Conservation (phyloP, 2,329 filamentous ascomycete species). For the Aspergillus transmontanensis region DNA sequence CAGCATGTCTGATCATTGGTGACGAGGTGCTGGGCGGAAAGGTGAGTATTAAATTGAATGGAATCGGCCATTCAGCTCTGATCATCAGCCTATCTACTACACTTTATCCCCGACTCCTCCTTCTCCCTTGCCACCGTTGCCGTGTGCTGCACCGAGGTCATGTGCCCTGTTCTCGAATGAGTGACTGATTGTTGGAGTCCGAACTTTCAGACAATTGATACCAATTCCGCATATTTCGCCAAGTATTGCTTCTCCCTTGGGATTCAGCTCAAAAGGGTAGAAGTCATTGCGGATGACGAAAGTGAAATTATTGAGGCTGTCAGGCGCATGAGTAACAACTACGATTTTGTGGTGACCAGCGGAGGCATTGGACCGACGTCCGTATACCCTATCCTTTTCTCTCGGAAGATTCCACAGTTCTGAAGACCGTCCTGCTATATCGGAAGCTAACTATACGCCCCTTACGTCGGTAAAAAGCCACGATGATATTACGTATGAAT, state of each 20-base stretch:
- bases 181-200: neutral
- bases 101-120: neutral
- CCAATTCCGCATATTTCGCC: constrained; percentile 66
- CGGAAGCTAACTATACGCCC: constrained; percentile 10
- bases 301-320: constrained; percentile 86
- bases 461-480: constrained; percentile 61
- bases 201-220: constrained; percentile 60
- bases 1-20: constrained; percentile 92
- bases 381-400: constrained; percentile 37
- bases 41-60: constrained; percentile 54
- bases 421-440: neutral
- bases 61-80: neutral
- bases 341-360: constrained; percentile 94
- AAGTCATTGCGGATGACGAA: constrained; percentile 93
- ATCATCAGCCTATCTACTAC: neutral
- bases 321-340: constrained; percentile 80
- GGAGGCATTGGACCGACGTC: constrained; percentile 95
- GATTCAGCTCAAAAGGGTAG: constrained; percentile 76
- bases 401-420: neutral
- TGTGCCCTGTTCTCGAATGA: neutral
- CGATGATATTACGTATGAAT: constrained; percentile 96
- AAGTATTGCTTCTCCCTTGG: constrained; percentile 68
- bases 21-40: constrained; percentile 95
- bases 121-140: neutral
- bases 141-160: neutral